A percentile compares a stretch with the other conserved stretches of the same genome.
Conservation (phyloP, 306 rosid genomes). For the Prunus armeniaca region DNA sequence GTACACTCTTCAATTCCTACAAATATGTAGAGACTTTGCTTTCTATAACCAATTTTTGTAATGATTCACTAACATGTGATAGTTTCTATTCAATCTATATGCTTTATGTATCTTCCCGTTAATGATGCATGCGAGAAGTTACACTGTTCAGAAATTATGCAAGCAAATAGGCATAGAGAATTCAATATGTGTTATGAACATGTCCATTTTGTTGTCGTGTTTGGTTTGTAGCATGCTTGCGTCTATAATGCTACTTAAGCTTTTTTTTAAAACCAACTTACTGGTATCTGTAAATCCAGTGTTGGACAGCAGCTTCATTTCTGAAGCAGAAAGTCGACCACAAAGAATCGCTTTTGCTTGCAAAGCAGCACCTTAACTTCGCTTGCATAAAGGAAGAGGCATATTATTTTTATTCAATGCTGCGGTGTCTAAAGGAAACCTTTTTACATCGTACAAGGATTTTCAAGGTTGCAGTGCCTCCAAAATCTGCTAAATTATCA, state of each 20-base stretch:
- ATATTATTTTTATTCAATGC: conserved; percentile 47
- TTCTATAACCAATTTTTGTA: too few relatives aligned
- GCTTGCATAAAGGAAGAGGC: conserved; percentile 59
- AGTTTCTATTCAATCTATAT: too few relatives aligned
- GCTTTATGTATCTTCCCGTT: too few relatives aligned
- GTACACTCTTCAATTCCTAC: too few relatives aligned
- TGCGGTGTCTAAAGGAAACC: conserved; percentile 62
- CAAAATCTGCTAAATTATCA: conserved; percentile 21
- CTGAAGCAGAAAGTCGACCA: conserved; percentile 54
- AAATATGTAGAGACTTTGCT: too few relatives aligned
- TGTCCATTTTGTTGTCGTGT: too few relatives aligned
- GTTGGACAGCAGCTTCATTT: conserved; percentile 73
- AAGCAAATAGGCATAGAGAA: too few relatives aligned
- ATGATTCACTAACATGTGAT: too few relatives aligned
- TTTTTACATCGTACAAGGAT: conserved; percentile 41
- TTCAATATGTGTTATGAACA: too few relatives aligned
- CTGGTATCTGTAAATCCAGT: conserved; percentile 42
- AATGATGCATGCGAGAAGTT: too few relatives aligned
- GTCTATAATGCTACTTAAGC: not conserved
- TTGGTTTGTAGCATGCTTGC: not conserved
- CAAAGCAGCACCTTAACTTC: conserved; percentile 56
- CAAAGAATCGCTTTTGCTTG: conserved; percentile 52
- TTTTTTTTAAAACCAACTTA: not conserved
- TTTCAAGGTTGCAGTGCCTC: conserved; percentile 22
- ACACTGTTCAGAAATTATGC: too few relatives aligned